These are phyloP conservation scores for Leccinum aurantiacum DNA, from an alignment of 768 basidiomycete species.

Conservation along the genomic window DNA sequence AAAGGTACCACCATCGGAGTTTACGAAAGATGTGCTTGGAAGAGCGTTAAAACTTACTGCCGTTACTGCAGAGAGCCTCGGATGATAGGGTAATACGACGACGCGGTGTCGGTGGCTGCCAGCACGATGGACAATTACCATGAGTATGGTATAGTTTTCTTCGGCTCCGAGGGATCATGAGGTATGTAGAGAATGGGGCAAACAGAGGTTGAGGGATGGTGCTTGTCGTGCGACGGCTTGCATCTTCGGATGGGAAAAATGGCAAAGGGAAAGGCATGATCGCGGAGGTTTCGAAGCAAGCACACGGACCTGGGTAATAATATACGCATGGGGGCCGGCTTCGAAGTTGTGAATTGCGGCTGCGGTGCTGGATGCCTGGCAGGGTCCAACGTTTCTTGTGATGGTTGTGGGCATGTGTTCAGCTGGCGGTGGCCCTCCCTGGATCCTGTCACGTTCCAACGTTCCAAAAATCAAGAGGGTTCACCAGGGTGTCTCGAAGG, in stretches of 20 bases:
- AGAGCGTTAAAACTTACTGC: neutral
- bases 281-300: neutral
- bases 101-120: neutral
- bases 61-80: neutral
- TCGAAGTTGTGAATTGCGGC: constrained; percentile 1
- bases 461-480: neutral
- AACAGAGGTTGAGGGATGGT: too few relatives aligned
- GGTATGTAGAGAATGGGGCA: neutral
- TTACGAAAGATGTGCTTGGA: neutral
- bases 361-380: neutral
- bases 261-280: neutral
- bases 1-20: neutral
- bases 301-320: neutral
- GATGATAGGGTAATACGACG: neutral
- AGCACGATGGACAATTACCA: neutral
- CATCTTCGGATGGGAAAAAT: neutral
- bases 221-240: neutral
- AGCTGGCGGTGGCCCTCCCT: neutral
- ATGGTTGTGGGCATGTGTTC: neutral
- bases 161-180: neutral
- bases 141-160: neutral
- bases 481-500: neutral
- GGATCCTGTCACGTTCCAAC: neutral
- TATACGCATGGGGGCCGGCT: neutral
- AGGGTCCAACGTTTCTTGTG: neutral